phyloP scores from a whole-genome alignment of 1,284 basidiomycete genomes.

The Takashimella koratensis region DNA sequence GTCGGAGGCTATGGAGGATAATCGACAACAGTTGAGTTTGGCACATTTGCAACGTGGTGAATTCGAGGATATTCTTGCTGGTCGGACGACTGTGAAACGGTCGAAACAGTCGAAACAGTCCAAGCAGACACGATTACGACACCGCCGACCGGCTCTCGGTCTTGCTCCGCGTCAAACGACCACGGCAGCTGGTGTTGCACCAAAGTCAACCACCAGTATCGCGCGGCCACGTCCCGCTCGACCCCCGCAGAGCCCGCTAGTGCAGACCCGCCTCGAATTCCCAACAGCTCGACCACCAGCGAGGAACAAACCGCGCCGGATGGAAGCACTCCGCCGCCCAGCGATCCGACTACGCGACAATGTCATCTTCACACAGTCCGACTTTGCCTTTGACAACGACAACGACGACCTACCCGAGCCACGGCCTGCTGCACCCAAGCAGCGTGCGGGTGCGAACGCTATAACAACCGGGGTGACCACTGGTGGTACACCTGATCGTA shows the following conservation, averaged over 20 bases:
- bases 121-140: background rate
- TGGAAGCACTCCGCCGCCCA: constrained; percentile 16
- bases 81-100: background rate
- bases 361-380: constrained; percentile 38
- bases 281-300: background rate
- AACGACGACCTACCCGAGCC: background rate
- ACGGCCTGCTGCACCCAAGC: background rate
- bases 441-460: background rate
- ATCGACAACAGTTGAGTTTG: constrained; percentile 24
- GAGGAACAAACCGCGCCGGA: background rate
- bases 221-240: too few species aligned
- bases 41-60: constrained; percentile 40
- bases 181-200: background rate
- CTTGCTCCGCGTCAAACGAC: constrained; percentile 10
- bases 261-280: constrained; percentile 37
- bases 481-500: background rate
- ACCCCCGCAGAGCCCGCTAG: constrained; percentile 8
- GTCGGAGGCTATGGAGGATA: constrained; percentile 34
- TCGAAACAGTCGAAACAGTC: background rate
- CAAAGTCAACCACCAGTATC: background rate
- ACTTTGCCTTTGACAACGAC: constrained; percentile 38
- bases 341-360: constrained; percentile 41
- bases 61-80: constrained; percentile 35
- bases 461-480: background rate
- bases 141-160: constrained; percentile 23